These are phyloP conservation scores for Gossypium trilobum DNA, from an alignment of 441 rosid species.

Conservation along the genomic window DNA sequence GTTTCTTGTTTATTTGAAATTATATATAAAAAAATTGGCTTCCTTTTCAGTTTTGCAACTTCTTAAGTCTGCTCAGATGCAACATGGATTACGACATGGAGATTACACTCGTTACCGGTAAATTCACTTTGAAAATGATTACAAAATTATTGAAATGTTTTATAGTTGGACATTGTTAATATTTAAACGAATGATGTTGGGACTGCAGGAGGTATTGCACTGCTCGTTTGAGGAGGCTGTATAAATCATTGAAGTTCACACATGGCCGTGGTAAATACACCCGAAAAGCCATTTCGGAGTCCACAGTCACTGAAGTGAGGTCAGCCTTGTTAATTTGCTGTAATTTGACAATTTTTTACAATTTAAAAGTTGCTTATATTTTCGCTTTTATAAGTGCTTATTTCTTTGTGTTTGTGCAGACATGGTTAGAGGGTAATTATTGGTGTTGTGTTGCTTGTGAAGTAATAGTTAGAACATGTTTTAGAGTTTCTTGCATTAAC, in stretches of 20 bases:
- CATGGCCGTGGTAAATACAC: conserved; percentile 91
- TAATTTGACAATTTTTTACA: background rate
- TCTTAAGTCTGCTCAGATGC: conserved; percentile 83
- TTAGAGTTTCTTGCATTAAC: background rate
- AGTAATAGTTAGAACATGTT: background rate
- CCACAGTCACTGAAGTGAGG: conserved; percentile 93
- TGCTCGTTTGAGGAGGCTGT: conserved; percentile 86
- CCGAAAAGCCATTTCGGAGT: conserved; percentile 53
- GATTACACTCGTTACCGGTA: conserved; percentile 90
- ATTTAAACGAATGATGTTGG: conserved; percentile 14
- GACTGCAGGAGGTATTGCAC: conserved; percentile 81
- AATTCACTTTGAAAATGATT: background rate
- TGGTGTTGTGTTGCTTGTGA: background rate
- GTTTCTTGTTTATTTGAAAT: background rate
- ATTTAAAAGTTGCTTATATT: background rate
- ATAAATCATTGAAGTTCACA: conserved; percentile 83
- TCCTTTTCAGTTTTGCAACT: conserved; percentile 63
- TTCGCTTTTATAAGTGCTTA: background rate
- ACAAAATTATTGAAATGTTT: background rate
- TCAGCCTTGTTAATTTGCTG: conserved; percentile 23
- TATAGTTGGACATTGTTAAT: background rate
- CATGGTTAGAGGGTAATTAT: background rate
- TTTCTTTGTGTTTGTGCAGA: background rate
- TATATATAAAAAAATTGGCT: background rate
- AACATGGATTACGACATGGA: conserved; percentile 93